Percentiles rank a stretch among this genome's conserved stretches.
Evolutionary conservation across 192 early-diverging fungal species (phyloP).

Genomic region (Coemansia sp.): DNA sequence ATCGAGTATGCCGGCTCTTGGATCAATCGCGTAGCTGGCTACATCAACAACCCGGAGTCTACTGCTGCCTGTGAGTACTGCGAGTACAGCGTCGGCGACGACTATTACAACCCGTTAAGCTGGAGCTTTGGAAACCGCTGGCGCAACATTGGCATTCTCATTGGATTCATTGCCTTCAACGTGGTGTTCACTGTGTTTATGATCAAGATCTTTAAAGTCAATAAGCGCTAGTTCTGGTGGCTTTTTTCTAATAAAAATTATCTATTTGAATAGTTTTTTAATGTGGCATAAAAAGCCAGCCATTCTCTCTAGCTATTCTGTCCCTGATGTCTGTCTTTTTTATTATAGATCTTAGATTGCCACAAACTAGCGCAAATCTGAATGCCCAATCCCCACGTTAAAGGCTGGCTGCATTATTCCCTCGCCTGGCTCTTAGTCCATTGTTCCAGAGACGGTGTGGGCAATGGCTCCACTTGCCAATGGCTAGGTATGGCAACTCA

Average conservation of each 20-base stretch:
- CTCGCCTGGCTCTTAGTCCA: too few species aligned
- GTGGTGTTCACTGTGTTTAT: slow-evolving; percentile 29
- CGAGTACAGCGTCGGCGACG: slow-evolving; percentile 40
- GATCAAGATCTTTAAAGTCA: slow-evolving; percentile 40
- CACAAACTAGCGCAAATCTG: too few species aligned
- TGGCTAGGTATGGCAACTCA: too few species aligned
- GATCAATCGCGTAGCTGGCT: slow-evolving; percentile 34
- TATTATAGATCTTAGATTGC: too few species aligned
- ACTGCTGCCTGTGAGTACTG: slow-evolving; percentile 55
- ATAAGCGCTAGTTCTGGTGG: slow-evolving; percentile 32
- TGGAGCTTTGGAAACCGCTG: slow-evolving; percentile 60
- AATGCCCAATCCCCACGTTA: too few species aligned
- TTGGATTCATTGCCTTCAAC: slow-evolving; percentile 58
- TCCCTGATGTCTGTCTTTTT: too few species aligned
- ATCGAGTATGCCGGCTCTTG: slow-evolving; percentile 49
- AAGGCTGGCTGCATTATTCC: too few species aligned
- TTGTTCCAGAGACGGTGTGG: too few species aligned
- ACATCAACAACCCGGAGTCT: slow-evolving; percentile 45
- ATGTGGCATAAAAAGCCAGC: too few species aligned
- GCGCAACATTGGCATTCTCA: slow-evolving; percentile 62
- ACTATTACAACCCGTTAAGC: slow-evolving; percentile 35
- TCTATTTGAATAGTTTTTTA: too few species aligned
- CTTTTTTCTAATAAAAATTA: neutral
- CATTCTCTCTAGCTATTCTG: too few species aligned
- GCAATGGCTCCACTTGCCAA: too few species aligned